Conservation (phyloP, 306 rosid genomes). For the Canavalia gladiata region DNA sequence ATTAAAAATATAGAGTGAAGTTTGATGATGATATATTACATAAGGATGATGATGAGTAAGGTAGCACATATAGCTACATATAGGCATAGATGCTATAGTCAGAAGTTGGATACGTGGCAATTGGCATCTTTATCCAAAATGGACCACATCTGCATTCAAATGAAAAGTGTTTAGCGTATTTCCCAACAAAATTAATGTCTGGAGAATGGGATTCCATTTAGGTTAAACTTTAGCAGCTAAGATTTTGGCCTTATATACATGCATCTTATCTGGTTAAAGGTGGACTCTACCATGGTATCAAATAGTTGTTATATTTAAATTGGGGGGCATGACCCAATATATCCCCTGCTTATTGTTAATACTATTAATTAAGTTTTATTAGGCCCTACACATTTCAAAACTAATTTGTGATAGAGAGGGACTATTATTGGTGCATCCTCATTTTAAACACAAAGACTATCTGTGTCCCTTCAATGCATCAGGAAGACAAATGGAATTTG, state of each 20-base stretch:
- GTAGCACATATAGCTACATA: constrained; percentile 29
- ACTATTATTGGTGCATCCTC: constrained; percentile 32
- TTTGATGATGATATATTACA: constrained; percentile 26
- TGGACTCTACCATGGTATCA: constrained; percentile 48
- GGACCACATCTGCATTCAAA: constrained; percentile 44
- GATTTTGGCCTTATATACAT: constrained; percentile 44
- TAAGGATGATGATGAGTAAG: constrained; percentile 47
- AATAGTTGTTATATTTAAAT: constrained; percentile 7
- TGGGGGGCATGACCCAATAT: constrained; percentile 25
- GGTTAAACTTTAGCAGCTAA: constrained; percentile 46
- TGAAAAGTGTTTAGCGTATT: constrained; percentile 28
- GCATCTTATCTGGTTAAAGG: constrained; percentile 45
- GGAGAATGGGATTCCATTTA: constrained; percentile 78
- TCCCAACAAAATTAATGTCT: constrained; percentile 51
- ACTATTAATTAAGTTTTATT: not conserved
- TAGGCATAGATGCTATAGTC: constrained; percentile 54
- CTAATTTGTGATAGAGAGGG: constrained; percentile 10
- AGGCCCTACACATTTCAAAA: constrained; percentile 46
- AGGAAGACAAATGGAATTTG: constrained; percentile 57
- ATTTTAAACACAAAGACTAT: not conserved
- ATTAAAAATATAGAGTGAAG: constrained; percentile 13
- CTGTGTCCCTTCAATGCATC: constrained; percentile 60
- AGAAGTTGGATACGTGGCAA: constrained; percentile 57
- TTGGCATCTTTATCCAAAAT: constrained; percentile 51
- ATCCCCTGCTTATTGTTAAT: not conserved